Conservation (phyloP, 345 rosid genomes). For the Lepidium aucheri region DNA sequence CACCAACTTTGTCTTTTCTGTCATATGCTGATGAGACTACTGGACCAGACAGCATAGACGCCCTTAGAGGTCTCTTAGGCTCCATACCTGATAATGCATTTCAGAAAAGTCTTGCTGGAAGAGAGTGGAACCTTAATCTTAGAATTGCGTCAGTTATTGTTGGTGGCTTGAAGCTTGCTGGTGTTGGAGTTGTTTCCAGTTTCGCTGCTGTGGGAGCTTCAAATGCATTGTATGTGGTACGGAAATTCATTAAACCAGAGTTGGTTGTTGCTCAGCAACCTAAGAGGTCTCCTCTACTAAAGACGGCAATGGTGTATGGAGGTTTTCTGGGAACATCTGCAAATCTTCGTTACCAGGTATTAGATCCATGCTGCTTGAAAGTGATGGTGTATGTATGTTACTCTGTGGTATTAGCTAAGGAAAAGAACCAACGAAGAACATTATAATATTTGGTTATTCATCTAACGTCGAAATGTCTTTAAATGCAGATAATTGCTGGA, state of each 20-base stretch:
- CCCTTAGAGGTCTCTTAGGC: slow-evolving; percentile 67
- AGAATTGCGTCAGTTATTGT: slow-evolving; percentile 80
- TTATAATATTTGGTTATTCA: not conserved
- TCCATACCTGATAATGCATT: slow-evolving; percentile 93
- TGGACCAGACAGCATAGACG: slow-evolving; percentile 49
- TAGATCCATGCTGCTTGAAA: not conserved
- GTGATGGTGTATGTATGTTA: not conserved
- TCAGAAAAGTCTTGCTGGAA: slow-evolving; percentile 83
- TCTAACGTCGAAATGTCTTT: slow-evolving; percentile 9
- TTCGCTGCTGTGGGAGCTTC: slow-evolving; percentile 84
- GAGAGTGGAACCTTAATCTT: slow-evolving; percentile 69
- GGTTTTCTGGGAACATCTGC: slow-evolving; percentile 86
- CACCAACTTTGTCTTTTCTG: slow-evolving; percentile 84
- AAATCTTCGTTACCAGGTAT: slow-evolving; percentile 92
- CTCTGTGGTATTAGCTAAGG: not conserved
- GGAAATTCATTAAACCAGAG: slow-evolving; percentile 51
- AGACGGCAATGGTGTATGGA: slow-evolving; percentile 70
- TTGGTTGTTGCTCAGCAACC: slow-evolving; percentile 36
- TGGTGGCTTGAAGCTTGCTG: slow-evolving; percentile 81
- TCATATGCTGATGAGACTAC: slow-evolving; percentile 50
- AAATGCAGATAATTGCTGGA: slow-evolving; percentile 86
- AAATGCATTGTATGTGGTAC: slow-evolving; percentile 43
- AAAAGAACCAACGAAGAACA: not conserved
- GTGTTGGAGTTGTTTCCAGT: slow-evolving; percentile 81
- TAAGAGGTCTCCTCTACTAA: slow-evolving; percentile 79